Percentiles rank a stretch among this genome's conserved stretches.
phyloP scores from a whole-genome alignment of 2,329 filamentous ascomycete genomes.

The Rugonectria rugulosa region DNA sequence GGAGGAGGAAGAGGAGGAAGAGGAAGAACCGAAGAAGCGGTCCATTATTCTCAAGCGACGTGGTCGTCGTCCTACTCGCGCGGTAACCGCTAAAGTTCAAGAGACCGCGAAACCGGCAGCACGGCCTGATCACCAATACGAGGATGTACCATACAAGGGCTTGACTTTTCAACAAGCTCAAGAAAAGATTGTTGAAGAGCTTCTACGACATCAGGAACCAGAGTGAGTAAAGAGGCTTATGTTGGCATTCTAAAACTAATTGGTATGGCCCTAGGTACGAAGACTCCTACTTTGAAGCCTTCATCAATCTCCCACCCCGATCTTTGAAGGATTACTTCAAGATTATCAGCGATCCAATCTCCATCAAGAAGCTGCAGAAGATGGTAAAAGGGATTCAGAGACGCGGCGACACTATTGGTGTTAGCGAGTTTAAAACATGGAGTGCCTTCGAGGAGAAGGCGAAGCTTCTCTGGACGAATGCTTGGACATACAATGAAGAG shows the following conservation, averaged over 20 bases:
- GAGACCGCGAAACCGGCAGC: slow-evolving; percentile 46
- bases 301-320: slow-evolving; percentile 79
- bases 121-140: slow-evolving; percentile 61
- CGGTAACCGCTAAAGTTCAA: slow-evolving; percentile 40
- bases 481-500: slow-evolving; percentile 90
- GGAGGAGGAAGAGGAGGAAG: slow-evolving; percentile 39
- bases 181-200: slow-evolving; percentile 81
- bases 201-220: slow-evolving; percentile 73
- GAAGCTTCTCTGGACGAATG: slow-evolving; percentile 86
- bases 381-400: slow-evolving; percentile 76
- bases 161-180: slow-evolving; percentile 85
- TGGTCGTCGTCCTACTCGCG: slow-evolving; percentile 46
- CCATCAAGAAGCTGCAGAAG: slow-evolving; percentile 79
- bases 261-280: slow-evolving; percentile 64
- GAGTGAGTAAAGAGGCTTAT: slow-evolving; percentile 54
- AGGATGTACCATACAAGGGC: slow-evolving; percentile 70
- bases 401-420: slow-evolving; percentile 67
- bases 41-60: slow-evolving; percentile 51
- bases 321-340: slow-evolving; percentile 86
- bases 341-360: slow-evolving; percentile 81
- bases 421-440: slow-evolving; percentile 82
- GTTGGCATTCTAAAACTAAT: slow-evolving; percentile 1
- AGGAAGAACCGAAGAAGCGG: slow-evolving; percentile 43
- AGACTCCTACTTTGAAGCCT: slow-evolving; percentile 75
- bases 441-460: slow-evolving; percentile 80